A percentile compares a stretch with the other conserved stretches of the same genome.
These are phyloP conservation scores for Rhizopogon salebrosus DNA, from an alignment of 768 basidiomycete genomes.

Conservation along the genomic window DNA sequence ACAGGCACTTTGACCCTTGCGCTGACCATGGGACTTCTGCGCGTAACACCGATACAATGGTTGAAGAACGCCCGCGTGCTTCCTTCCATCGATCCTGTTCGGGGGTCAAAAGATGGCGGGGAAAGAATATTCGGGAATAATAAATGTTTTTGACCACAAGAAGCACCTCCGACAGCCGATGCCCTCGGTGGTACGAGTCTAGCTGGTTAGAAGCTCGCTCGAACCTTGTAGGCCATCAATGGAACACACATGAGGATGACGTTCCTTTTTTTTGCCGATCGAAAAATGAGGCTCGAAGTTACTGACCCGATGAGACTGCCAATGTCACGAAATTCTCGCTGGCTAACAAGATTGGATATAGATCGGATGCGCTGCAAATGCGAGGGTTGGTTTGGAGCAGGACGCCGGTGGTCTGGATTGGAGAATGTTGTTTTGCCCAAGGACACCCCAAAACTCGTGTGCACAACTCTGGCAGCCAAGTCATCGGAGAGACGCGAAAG, in stretches of 20 bases:
- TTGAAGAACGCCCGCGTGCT: not conserved
- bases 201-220: not conserved
- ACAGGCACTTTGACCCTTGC: not conserved
- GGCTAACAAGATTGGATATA: not conserved
- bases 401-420: not conserved
- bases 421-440: too few relatives aligned
- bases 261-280: not conserved
- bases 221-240: not conserved
- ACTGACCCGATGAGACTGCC: not conserved
- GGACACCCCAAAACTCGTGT: not conserved
- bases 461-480: not conserved
- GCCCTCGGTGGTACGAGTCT: not conserved
- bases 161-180: not conserved
- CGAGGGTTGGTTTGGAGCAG: not conserved
- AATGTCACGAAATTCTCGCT: not conserved
- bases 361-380: not conserved
- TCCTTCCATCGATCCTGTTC: not conserved
- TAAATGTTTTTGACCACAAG: not conserved
- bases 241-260: not conserved
- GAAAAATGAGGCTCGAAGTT: not conserved
- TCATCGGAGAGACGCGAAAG: not conserved
- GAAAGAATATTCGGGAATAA: not conserved
- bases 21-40: not conserved
- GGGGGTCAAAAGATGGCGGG: not conserved
- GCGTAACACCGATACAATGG: not conserved